Evolutionary conservation across 148 eudicot genomes (phyloP).

Genomic region (Polygonum aviculare): DNA sequence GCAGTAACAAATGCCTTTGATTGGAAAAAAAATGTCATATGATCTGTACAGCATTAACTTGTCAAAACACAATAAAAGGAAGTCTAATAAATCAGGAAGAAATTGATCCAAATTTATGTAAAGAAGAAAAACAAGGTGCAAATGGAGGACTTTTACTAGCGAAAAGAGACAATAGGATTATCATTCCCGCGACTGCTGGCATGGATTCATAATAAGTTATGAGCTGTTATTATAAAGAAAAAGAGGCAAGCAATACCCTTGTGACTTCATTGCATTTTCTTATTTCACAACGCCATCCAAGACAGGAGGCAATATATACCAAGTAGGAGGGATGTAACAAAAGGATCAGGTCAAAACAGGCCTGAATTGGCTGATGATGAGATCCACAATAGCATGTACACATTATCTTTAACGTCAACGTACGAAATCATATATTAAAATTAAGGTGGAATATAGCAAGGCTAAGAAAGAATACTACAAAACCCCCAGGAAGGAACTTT

Average conservation of each 20-base stretch:
- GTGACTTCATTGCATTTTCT: not conserved
- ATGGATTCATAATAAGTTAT: not conserved
- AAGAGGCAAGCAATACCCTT: not conserved
- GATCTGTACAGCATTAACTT: not conserved
- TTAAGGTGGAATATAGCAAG: conserved; percentile 4
- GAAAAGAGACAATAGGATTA: not conserved
- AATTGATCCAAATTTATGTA: not conserved
- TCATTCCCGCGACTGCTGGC: not conserved
- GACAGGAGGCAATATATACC: not conserved
- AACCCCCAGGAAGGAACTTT: not conserved
- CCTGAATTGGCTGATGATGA: not conserved
- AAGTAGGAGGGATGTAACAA: not conserved
- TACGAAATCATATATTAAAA: not conserved
- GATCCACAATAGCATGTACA: not conserved
- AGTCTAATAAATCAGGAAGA: not conserved
- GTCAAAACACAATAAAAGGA: not conserved
- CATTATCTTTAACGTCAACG: not conserved
- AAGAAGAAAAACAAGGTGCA: not conserved
- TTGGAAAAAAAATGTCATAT: not conserved
- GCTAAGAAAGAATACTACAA: not conserved
- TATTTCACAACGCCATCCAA: not conserved
- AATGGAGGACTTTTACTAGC: not conserved
- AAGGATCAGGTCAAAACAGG: not conserved
- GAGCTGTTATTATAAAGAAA: not conserved
- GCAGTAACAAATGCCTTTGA: not conserved